Conservation (phyloP, 495 filamentous ascomycete species). For the Entonaema liquescens region DNA sequence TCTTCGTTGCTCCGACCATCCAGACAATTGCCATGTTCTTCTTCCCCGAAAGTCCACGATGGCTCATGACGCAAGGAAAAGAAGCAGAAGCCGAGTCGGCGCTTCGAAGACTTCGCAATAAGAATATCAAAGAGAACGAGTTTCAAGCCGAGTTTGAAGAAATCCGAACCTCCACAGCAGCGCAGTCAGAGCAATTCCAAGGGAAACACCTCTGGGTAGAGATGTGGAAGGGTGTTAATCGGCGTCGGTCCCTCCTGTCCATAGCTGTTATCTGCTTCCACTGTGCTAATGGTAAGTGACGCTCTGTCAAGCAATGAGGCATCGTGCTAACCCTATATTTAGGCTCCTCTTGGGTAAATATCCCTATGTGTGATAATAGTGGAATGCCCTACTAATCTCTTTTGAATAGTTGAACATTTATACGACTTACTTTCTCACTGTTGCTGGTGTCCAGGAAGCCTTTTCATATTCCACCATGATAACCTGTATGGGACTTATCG, state of each 20-base stretch:
- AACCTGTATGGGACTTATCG: slow-evolving; percentile 58
- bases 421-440: slow-evolving; percentile 59
- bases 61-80: slow-evolving; percentile 60
- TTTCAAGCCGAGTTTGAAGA: slow-evolving; percentile 58
- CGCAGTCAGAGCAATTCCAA: slow-evolving; percentile 50
- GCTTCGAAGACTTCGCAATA: slow-evolving; percentile 54
- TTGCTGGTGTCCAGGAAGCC: slow-evolving; percentile 59
- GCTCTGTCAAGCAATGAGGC: background rate
- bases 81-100: slow-evolving; percentile 53
- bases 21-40: slow-evolving; percentile 59
- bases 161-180: slow-evolving; percentile 53
- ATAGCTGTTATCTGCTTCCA: slow-evolving; percentile 47
- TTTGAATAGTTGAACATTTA: slow-evolving; percentile 29
- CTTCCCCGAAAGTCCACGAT: slow-evolving; percentile 65
- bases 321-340: slow-evolving; percentile 5
- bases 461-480: slow-evolving; percentile 62
- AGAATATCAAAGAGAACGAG: slow-evolving; percentile 44
- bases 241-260: slow-evolving; percentile 42
- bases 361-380: background rate
- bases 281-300: slow-evolving; percentile 42
- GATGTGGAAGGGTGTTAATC: slow-evolving; percentile 52
- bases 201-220: slow-evolving; percentile 54
- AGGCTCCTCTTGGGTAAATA: slow-evolving; percentile 45
- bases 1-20: slow-evolving; percentile 60
- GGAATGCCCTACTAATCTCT: background rate